These are phyloP conservation scores for Tolypocladium tundrense DNA, from an alignment of 2,329 filamentous ascomycete species.

Conservation along the genomic window DNA sequence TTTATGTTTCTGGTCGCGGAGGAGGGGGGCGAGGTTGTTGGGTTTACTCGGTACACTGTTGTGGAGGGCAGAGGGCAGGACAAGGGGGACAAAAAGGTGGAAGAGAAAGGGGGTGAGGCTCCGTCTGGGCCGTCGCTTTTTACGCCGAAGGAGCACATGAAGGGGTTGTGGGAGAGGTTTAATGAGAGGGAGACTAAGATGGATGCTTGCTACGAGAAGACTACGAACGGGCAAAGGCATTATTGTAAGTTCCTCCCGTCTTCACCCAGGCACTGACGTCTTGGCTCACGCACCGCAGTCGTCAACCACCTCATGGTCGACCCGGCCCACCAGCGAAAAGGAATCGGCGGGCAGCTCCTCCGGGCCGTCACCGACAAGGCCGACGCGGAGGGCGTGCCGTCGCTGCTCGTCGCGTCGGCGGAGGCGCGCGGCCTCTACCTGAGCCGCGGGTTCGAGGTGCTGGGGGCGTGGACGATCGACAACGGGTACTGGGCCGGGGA, in stretches of 20 bases:
- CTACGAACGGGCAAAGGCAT: conserved; percentile 6
- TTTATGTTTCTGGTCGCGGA: conserved; percentile 2
- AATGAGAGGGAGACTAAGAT: conserved; percentile 7
- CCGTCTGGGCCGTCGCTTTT: conserved; percentile 4
- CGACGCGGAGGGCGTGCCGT: conserved; percentile 4
- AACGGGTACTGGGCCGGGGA: conserved; percentile 8
- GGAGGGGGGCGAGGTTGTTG: neutral
- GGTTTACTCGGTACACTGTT: conserved; percentile 4
- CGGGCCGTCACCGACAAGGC: conserved; percentile 1
- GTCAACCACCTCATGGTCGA: conserved; percentile 13
- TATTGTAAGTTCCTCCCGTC: conserved; percentile 6
- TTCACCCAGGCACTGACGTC: neutral
- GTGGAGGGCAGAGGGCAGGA: neutral
- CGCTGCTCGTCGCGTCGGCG: conserved; percentile 11
- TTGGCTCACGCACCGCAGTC: conserved; percentile 2
- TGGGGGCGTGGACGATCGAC: conserved; percentile 9
- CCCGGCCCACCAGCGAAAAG: conserved; percentile 10
- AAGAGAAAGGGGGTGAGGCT: neutral
- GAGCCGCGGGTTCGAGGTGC: conserved; percentile 8
- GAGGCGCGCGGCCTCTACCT: conserved; percentile 9
- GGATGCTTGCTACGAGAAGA: conserved; percentile 10
- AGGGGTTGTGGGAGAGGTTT: conserved; percentile 12
- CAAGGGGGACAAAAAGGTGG: neutral
- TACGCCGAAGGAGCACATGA: conserved; percentile 7
- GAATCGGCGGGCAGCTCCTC: conserved; percentile 8